These are phyloP conservation scores for Neofusicoccum laricinum DNA, from an alignment of 2,329 filamentous ascomycete genomes.

Conservation along the genomic window DNA sequence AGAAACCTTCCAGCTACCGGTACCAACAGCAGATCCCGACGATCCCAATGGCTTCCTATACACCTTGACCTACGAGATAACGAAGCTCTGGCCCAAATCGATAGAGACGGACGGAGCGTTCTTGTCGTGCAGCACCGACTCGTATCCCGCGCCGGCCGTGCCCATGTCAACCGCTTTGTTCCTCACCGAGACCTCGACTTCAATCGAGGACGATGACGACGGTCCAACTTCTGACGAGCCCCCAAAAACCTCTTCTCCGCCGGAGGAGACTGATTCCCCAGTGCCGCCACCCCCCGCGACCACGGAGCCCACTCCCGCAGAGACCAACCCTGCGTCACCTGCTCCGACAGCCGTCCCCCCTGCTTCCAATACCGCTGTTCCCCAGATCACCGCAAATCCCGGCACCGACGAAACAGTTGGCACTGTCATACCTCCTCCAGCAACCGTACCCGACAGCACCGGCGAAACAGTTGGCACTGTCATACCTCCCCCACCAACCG, in stretches of 20 bases:
- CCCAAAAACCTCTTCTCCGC: neutral
- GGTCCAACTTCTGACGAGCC: neutral
- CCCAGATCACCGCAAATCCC: neutral
- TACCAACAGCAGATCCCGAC: neutral
- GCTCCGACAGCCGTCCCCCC: neutral
- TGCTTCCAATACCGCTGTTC: neutral
- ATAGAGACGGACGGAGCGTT: neutral
- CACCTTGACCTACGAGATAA: neutral
- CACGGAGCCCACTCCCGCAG: neutral
- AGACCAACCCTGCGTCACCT: neutral
- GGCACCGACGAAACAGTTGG: neutral
- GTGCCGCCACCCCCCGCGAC: neutral
- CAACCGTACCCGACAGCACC: too few relatives aligned
- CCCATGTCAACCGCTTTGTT: neutral
- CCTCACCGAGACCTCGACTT: neutral
- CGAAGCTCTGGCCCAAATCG: neutral
- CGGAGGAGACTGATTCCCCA: neutral
- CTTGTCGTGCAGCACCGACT: neutral
- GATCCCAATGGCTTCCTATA: neutral
- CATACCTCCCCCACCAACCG: neutral
- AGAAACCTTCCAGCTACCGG: neutral
- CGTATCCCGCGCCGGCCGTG: neutral
- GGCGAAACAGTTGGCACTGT: neutral
- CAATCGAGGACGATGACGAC: neutral
- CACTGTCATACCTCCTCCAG: neutral